Evolutionary conservation across 805 yeast species (phyloP).

Genomic region (Starmerella vitae): DNA sequence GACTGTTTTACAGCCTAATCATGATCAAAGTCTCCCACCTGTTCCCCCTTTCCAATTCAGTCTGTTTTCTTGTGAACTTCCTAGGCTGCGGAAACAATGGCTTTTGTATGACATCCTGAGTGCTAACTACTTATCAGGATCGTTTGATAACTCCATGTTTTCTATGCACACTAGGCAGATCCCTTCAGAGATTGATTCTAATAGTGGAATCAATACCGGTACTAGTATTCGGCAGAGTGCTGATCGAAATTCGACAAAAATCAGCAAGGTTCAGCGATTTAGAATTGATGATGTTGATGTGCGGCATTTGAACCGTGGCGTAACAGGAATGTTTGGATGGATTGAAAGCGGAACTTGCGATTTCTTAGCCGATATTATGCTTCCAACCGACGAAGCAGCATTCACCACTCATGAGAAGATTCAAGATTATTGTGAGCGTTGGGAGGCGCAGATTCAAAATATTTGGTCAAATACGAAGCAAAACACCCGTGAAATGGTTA

Average conservation of each 20-base stretch:
- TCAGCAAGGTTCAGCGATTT: conserved; percentile 43
- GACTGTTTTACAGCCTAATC: conserved; percentile 61
- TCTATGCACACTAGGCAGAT: conserved; percentile 73
- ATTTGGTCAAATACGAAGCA: conserved; percentile 8
- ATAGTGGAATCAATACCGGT: too few species aligned
- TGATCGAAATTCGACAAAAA: neutral
- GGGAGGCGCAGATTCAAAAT: conserved; percentile 25
- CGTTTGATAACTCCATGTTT: conserved; percentile 85
- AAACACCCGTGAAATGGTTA: conserved; percentile 19
- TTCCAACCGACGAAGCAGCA: conserved; percentile 50
- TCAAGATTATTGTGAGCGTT: conserved; percentile 30
- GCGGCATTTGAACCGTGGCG: conserved; percentile 81
- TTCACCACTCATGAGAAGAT: conserved; percentile 30
- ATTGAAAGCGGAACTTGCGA: conserved; percentile 84
- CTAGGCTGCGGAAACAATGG: conserved; percentile 82
- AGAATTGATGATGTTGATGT: conserved; percentile 74
- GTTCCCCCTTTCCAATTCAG: conserved; percentile 79
- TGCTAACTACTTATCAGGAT: conserved; percentile 75
- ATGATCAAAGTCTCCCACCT: conserved; percentile 20
- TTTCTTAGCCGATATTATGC: conserved; percentile 78
- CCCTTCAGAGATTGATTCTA: conserved; percentile 24
- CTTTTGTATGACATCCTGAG: conserved; percentile 72
- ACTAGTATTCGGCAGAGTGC: neutral
- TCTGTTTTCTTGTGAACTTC: conserved; percentile 72
- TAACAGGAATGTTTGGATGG: conserved; percentile 93